Conservation (phyloP, 352 stramenopile species). For the Aphanomyces astaci region DNA sequence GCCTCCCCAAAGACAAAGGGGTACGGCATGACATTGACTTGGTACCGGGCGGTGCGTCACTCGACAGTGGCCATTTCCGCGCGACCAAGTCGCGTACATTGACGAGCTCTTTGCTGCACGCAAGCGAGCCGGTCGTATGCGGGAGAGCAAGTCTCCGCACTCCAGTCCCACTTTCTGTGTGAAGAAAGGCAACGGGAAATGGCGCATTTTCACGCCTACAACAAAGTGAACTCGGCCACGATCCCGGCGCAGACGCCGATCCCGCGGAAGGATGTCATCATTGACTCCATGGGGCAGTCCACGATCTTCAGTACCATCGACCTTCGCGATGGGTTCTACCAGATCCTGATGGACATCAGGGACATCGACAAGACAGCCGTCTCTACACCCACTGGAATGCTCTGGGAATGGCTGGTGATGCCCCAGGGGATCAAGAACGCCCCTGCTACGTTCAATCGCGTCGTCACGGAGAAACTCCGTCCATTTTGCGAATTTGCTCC, state of each 20-base stretch:
- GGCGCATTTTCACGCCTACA: constrained; percentile 33
- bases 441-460: constrained; percentile 33
- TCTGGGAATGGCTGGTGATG: too few relatives aligned
- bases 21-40: too few relatives aligned
- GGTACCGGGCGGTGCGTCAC: too few relatives aligned
- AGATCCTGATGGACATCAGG: constrained; percentile 22
- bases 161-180: too few relatives aligned
- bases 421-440: constrained; percentile 27
- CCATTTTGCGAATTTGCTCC: constrained; percentile 20
- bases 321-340: constrained; percentile 30
- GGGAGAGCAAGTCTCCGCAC: too few relatives aligned
- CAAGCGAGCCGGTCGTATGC: too few relatives aligned
- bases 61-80: too few relatives aligned
- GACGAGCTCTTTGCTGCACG: too few relatives aligned
- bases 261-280: constrained; percentile 26
- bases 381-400: constrained; percentile 22
- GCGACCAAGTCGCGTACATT: too few relatives aligned
- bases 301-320: constrained; percentile 28
- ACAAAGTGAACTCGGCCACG: constrained; percentile 32
- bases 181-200: too few relatives aligned
- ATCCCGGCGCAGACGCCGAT: constrained; percentile 32
- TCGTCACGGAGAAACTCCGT: constrained; percentile 27
- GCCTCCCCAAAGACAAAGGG: too few relatives aligned
- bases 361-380: constrained; percentile 27
- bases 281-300: constrained; percentile 29